Conservation (phyloP, 345 rosid species). For the Populus ilicifolia region DNA sequence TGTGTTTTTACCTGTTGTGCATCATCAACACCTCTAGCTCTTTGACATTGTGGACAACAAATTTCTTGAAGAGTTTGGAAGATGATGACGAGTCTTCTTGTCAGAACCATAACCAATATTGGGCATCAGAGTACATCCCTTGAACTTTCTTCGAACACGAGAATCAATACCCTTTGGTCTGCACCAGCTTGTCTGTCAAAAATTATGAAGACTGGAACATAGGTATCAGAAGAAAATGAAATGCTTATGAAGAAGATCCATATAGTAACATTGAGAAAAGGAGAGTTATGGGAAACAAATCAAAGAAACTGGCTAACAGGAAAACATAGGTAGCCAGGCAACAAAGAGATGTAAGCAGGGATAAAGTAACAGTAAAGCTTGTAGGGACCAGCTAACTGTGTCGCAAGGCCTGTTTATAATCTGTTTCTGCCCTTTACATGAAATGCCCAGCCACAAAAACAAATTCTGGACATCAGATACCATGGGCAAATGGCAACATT, state of each 20-base stretch:
- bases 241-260: too few relatives aligned
- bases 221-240: too few relatives aligned
- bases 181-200: slow-evolving; percentile 63
- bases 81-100: slow-evolving; percentile 77
- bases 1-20: slow-evolving; percentile 63
- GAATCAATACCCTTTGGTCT: slow-evolving; percentile 90
- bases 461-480: slow-evolving; percentile 74
- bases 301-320: not conserved
- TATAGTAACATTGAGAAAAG: too few relatives aligned
- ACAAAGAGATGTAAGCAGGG: slow-evolving; percentile 43
- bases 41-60: slow-evolving; percentile 61
- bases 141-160: slow-evolving; percentile 76
- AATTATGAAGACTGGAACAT: not conserved
- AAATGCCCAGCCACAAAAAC: slow-evolving; percentile 55
- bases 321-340: not conserved
- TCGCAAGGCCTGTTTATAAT: slow-evolving; percentile 61
- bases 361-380: slow-evolving; percentile 63
- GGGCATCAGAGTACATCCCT: slow-evolving; percentile 76
- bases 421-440: slow-evolving; percentile 64
- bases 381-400: slow-evolving; percentile 48
- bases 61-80: slow-evolving; percentile 82
- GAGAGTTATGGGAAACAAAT: too few relatives aligned
- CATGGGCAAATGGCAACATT: slow-evolving; percentile 41
- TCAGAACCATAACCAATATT: slow-evolving; percentile 78
- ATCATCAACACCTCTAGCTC: slow-evolving; percentile 87